Evolutionary conservation across 2,329 filamentous ascomycete species (phyloP).

Genomic region (Cercospora sp.): DNA sequence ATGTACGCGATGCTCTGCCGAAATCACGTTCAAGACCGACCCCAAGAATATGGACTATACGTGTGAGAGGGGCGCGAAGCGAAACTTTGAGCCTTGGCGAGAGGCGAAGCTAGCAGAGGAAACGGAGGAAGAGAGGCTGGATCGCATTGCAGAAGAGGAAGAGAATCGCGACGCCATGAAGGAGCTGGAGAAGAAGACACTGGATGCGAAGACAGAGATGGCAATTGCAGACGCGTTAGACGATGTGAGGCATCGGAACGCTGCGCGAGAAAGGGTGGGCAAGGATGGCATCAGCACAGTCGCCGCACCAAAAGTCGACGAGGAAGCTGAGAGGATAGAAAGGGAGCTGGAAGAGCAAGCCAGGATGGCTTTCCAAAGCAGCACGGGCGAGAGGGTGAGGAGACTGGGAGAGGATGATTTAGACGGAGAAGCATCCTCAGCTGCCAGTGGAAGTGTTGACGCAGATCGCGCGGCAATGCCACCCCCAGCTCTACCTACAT

Average conservation of each 20-base stretch:
- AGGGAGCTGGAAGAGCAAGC: constrained; percentile 82
- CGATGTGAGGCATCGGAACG: constrained; percentile 90
- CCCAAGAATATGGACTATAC: constrained; percentile 93
- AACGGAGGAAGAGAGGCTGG: constrained; percentile 82
- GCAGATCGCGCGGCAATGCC: constrained; percentile 41
- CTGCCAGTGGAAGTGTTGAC: constrained; percentile 32
- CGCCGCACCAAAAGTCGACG: constrained; percentile 56
- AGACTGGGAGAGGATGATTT: constrained; percentile 51
- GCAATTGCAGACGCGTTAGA: constrained; percentile 92
- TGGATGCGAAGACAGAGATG: constrained; percentile 94
- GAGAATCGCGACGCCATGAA: constrained; percentile 90
- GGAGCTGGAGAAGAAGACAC: constrained; percentile 88
- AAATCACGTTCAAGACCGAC: constrained; percentile 93
- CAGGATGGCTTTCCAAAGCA: constrained; percentile 70
- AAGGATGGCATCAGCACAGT: constrained; percentile 60
- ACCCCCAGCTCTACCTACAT: constrained; percentile 62
- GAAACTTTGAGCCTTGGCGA: constrained; percentile 93
- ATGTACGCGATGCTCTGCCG: constrained; percentile 79
- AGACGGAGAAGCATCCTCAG: constrained; percentile 35
- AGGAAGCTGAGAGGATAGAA: constrained; percentile 66
- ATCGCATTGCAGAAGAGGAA: constrained; percentile 77
- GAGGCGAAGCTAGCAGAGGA: constrained; percentile 67
- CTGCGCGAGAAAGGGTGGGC: constrained; percentile 74
- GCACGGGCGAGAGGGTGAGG: constrained; percentile 56
- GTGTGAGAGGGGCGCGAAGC: constrained; percentile 77